These are phyloP conservation scores for Niveomyces coronatus DNA, from an alignment of 2,329 filamentous ascomycete genomes.

Conservation along the genomic window DNA sequence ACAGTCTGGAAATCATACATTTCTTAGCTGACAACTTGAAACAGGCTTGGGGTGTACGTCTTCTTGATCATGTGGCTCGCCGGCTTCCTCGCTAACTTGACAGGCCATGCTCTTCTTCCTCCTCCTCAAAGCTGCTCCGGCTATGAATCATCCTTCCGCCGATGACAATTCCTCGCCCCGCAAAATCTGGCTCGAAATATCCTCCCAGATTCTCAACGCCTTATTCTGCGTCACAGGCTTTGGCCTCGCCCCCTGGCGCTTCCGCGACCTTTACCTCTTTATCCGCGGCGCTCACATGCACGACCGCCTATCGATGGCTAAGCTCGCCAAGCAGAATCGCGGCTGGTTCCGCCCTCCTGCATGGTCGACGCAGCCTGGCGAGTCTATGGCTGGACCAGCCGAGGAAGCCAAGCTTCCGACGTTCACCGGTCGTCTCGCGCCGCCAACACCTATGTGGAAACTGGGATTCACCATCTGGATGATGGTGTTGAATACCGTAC, in stretches of 20 bases:
- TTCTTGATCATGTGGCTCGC: too few species aligned
- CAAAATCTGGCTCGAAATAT: conserved; percentile 12
- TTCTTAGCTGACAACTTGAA: conserved; percentile 1
- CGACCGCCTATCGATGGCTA: conserved; percentile 13
- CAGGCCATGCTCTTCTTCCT: conserved; percentile 9
- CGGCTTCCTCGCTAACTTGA: not conserved
- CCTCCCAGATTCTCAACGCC: conserved; percentile 39
- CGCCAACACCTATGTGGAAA: conserved; percentile 17
- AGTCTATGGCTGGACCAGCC: conserved; percentile 6
- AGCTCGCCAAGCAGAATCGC: conserved; percentile 8
- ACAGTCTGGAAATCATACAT: too few species aligned
- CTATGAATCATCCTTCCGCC: conserved; percentile 13
- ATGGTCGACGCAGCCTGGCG: conserved; percentile 10
- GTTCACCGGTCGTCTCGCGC: conserved; percentile 13
- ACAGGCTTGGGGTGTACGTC: conserved; percentile 17
- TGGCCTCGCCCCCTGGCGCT: conserved; percentile 67
- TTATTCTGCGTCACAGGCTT: conserved; percentile 84
- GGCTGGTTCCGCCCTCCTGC: conserved; percentile 19
- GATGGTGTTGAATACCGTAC: conserved; percentile 16
- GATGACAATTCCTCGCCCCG: conserved; percentile 13
- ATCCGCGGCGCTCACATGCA: conserved; percentile 13
- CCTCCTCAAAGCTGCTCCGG: conserved; percentile 3
- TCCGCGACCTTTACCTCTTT: conserved; percentile 14
- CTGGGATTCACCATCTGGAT: conserved; percentile 17
- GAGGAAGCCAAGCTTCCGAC: conserved; percentile 11